Base-by-base conservation (phyloP, 305 asterid genomes). In the Rubia peregrina region DNA sequence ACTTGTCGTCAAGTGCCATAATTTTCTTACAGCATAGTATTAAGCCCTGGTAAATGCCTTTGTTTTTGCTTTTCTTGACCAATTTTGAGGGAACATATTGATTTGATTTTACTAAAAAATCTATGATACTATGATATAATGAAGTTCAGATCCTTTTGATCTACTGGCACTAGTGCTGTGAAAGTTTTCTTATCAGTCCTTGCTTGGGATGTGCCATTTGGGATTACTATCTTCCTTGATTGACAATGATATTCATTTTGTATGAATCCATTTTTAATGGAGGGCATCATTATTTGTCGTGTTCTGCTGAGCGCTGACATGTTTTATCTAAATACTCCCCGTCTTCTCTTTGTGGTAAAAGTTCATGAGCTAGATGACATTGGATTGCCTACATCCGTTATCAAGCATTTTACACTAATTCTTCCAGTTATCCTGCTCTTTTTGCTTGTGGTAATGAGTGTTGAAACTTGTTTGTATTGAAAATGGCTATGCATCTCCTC, bases 111-210 rank as follows among this genome's bases (percentile, higher is more conserved):
- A 30, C 38, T 4, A 41, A 30, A 8, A 16, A 9, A 22, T 17
- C 19, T 19, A 9, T 36, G 19, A 36, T 36, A 36, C 40, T 3
- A 36, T 36, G 40, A 7, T 40, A 12, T 3, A 38, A 33, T 14
- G 48, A 46, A 19, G 57, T 53, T 55, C 17, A 33, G 36, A 72
- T 72, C 33, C 6, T 56, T 56, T 56, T 56, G 61, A 56, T 56
- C 61, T 19, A 56, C 61, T 56, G 61, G 24, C 22, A 59, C n/a
- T 40, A 30, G 43, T 19, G 64, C 16, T 22, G 44, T 64, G 42
- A 40, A 67, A 21, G 53, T 64, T 38, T 26, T 6, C 21, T 0
- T 26, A 24, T 24, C 48, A 22, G 33, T 48, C 49, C 59, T 56
- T 71, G 69, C 48, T 49, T 10, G 61, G 67, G 46, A 24, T 48